Conservation (phyloP, 2,329 filamentous ascomycete genomes). For the Fonsecaea erecta region DNA sequence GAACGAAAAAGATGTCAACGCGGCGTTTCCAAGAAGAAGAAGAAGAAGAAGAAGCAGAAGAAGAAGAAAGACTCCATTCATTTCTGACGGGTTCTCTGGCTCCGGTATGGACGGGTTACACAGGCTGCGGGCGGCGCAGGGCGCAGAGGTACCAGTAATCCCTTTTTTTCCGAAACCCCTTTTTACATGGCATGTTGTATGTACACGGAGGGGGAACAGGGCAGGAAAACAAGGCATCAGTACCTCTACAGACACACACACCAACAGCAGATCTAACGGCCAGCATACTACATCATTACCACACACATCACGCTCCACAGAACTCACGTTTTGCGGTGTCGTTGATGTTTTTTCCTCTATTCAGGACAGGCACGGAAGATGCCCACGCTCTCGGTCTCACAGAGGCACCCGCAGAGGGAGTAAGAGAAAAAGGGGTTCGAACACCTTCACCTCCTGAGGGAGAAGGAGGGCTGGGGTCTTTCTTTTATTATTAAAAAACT, state of each 20-base stretch:
- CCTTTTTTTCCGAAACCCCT: background rate
- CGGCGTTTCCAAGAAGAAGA: background rate
- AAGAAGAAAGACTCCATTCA: conserved; percentile 4
- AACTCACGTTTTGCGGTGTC: background rate
- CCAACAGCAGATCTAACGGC: conserved; percentile 1
- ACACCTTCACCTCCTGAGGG: too few species aligned
- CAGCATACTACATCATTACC: background rate
- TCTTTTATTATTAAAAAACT: background rate
- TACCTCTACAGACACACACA: background rate
- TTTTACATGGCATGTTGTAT: background rate
- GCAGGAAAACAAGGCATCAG: background rate
- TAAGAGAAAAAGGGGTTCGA: too few species aligned
- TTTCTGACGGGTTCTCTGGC: background rate
- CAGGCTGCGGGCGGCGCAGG: background rate
- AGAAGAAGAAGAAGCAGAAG: conserved; percentile 17
- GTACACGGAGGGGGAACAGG: background rate
- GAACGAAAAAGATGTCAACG: background rate
- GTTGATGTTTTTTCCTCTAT: too few species aligned
- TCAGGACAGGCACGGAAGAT: too few species aligned
- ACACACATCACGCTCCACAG: background rate
- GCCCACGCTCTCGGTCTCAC: too few species aligned
- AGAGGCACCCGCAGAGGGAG: too few species aligned
- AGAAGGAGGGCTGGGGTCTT: background rate
- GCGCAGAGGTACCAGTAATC: background rate
- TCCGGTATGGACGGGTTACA: background rate